Base-by-base conservation (phyloP, 129 eudicot species). In the Rutidosis leptorrhynchoides region DNA sequence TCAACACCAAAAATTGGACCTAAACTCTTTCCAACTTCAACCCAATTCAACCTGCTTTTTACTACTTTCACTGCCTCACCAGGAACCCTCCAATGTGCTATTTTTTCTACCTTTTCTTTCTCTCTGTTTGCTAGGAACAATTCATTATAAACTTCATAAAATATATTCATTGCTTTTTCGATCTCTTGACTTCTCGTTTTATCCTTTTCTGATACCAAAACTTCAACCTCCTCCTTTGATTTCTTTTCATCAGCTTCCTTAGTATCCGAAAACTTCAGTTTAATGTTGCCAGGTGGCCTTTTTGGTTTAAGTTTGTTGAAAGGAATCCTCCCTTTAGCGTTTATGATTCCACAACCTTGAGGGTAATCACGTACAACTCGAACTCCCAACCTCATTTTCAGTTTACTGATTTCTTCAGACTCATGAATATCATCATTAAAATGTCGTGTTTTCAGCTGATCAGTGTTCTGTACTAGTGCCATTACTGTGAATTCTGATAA, bases 381-480 rank as follows among this genome's bases (percentile, higher is more conserved):
- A 19, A 65, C 72, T 24, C 95, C 90, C 15, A 2, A 29, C 26
- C 26, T 62, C 20, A 46, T 29, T 24, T 30, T 67, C 32, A 68
- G 73, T 58, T 57, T 42, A 49, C 45, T 6, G 19, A 17, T 14
- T 28, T 51, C 51, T 30, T 49, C 60, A 51, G 19, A 26, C 7
- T 28, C 27, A 12, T 27, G 1, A 12, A 48, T 21, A n/a, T 46
- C 45, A 1, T 66, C 60, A 1, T 66, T 46, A 2, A 46, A 66
- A 6, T 3, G 28, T 12, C 46, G 28, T 51, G 49, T 66, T 27
- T 15, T 27, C 19, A 57, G 24, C 26, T 16, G 28, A 12, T 26
- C 21, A 16, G 48, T 15, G 28, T 27, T 45, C 45, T 65, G 20
- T 57, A 27, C 35, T 23, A 27, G n/a, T 15, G 46, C 71, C 60